Evolutionary conservation across 2,329 filamentous ascomycete genomes (phyloP).

Genomic region (Saccharata proteae): DNA sequence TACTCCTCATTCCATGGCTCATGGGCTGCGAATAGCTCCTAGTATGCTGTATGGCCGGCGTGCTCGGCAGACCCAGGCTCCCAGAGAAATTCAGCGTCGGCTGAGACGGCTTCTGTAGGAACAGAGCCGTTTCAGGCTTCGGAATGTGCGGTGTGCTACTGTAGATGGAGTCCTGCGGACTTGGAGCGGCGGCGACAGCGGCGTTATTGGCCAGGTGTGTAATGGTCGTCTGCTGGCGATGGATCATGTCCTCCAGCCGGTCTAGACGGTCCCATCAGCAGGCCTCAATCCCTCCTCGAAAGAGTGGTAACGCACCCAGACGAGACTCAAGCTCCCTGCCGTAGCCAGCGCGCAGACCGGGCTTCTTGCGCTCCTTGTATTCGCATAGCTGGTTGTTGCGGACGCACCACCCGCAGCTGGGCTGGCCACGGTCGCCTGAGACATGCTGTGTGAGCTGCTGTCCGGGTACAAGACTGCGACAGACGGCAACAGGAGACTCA

Average conservation of each 20-base stretch:
- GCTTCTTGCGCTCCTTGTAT: constrained; percentile 60
- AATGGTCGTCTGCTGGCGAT: constrained; percentile 34
- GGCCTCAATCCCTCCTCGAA: too few relatives aligned
- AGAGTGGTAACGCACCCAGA: constrained; percentile 39
- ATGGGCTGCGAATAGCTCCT: constrained; percentile 9
- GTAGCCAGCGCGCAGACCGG: constrained; percentile 49
- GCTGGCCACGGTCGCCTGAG: constrained; percentile 65
- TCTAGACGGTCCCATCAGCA: constrained; percentile 17
- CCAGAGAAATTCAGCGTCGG: constrained; percentile 18
- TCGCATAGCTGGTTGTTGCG: constrained; percentile 55
- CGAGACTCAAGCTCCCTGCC: constrained; percentile 49
- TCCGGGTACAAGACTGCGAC: neutral
- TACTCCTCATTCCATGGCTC: constrained; percentile 9
- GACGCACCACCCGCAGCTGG: constrained; percentile 61
- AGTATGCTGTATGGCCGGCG: constrained; percentile 8
- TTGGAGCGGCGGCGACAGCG: too few relatives aligned
- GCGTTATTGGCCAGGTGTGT: constrained; percentile 29
- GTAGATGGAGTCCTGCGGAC: constrained; percentile 22
- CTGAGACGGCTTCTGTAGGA: constrained; percentile 31
- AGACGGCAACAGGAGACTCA: neutral
- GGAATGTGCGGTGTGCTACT: constrained; percentile 29
- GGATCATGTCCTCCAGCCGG: constrained; percentile 33
- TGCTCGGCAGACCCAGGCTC: constrained; percentile 4
- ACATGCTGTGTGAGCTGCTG: constrained; percentile 10
- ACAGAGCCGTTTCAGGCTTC: constrained; percentile 33